phyloP scores from a whole-genome alignment of 768 basidiomycete genomes.

The Sarcodon sp. region DNA sequence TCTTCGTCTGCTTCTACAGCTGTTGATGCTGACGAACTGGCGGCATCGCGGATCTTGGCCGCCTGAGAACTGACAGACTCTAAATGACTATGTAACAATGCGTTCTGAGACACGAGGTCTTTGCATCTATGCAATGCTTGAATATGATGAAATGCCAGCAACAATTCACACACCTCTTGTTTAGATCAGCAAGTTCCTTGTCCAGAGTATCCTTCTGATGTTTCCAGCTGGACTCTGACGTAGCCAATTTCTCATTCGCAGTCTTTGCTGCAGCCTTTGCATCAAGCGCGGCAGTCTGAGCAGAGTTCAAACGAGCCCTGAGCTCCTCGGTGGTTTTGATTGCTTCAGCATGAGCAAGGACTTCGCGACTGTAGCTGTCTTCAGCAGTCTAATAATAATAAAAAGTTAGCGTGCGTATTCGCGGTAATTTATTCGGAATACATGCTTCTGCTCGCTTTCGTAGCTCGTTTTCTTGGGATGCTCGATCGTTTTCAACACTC shows the following conservation, averaged over 20 bases:
- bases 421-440: constrained; percentile 12
- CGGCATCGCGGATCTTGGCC: constrained; percentile 62
- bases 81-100: constrained; percentile 68
- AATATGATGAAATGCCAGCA: not conserved
- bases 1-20: constrained; percentile 28
- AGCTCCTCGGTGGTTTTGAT: constrained; percentile 60
- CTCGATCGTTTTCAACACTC: constrained; percentile 48
- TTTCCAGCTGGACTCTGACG: constrained; percentile 72
- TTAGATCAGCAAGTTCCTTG: constrained; percentile 66
- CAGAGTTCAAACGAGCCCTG: constrained; percentile 44
- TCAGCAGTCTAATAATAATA: constrained; percentile 37
- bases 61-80: constrained; percentile 79
- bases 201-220: constrained; percentile 67
- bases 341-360: constrained; percentile 77
- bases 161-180: constrained; percentile 37
- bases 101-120: constrained; percentile 67
- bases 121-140: constrained; percentile 34
- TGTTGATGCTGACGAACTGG: constrained; percentile 33
- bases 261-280: constrained; percentile 54
- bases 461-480: constrained; percentile 51
- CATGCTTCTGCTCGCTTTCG: constrained; percentile 56
- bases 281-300: constrained; percentile 44
- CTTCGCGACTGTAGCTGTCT: constrained; percentile 67
- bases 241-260: constrained; percentile 54
- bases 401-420: not conserved